A percentile compares a stretch with the other conserved stretches of the same genome.
phyloP scores from a whole-genome alignment of 208 protist species.

The Trypanosoma mega region DNA sequence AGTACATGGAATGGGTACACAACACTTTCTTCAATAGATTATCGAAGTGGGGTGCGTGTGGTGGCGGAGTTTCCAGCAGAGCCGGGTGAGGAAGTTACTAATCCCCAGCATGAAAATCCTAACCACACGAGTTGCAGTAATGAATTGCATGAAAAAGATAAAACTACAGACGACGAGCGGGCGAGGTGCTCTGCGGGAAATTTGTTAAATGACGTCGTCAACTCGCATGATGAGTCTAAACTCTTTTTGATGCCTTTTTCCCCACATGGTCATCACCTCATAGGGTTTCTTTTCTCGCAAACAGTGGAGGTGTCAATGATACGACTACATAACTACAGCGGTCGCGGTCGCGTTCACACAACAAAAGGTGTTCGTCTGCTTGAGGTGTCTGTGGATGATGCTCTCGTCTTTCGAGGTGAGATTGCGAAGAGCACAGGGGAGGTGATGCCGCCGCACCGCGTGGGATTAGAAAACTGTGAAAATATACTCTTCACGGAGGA shows the following conservation, averaged over 20 bases:
- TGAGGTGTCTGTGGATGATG: slow-evolving; percentile 79
- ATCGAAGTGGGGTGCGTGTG: neutral
- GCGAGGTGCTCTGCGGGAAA: slow-evolving; percentile 57
- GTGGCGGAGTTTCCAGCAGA: neutral
- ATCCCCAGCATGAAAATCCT: too few relatives aligned
- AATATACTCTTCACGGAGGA: slow-evolving; percentile 75
- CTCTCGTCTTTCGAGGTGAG: slow-evolving; percentile 77
- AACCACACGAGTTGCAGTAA: neutral
- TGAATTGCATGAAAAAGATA: neutral
- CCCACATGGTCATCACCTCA: slow-evolving; percentile 48
- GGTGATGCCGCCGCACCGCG: slow-evolving; percentile 17
- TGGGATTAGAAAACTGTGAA: slow-evolving; percentile 61
- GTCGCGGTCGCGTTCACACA: slow-evolving; percentile 85
- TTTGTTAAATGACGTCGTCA: slow-evolving; percentile 66
- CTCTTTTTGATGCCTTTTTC: slow-evolving; percentile 87
- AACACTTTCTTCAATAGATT: neutral
- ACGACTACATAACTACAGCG: slow-evolving; percentile 90
- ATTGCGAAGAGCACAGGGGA: slow-evolving; percentile 58
- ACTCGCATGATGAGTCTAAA: slow-evolving; percentile 84
- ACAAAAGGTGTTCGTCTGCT: slow-evolving; percentile 75
- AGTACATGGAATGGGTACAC: neutral
- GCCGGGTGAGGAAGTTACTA: neutral
- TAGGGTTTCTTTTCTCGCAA: slow-evolving; percentile 66
- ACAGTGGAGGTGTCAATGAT: slow-evolving; percentile 72
- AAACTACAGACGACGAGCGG: slow-evolving; percentile 8